Evolutionary conservation across 306 rosid genomes (phyloP).

Genomic region (Cucumis hystrix): DNA sequence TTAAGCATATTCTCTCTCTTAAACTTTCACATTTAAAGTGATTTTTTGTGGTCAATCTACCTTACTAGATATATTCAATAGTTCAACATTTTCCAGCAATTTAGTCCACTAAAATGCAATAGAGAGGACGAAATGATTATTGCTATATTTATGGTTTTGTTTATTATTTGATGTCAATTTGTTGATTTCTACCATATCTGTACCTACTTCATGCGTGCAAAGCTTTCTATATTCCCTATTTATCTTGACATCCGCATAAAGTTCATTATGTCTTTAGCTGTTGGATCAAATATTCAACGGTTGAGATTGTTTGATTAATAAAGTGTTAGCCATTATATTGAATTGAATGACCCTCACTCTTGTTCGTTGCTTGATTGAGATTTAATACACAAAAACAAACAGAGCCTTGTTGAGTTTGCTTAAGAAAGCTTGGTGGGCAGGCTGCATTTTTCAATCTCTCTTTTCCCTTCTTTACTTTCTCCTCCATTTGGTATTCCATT

Average conservation of each 20-base stretch:
- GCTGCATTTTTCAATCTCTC: conserved; percentile 13
- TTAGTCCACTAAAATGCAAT: conserved; percentile 1
- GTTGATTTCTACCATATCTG: background rate
- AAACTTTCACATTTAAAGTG: background rate
- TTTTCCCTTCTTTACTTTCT: background rate
- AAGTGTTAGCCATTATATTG: background rate
- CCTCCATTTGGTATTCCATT: background rate
- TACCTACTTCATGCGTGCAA: conserved; percentile 7
- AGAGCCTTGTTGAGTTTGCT: conserved; percentile 4
- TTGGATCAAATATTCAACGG: conserved; percentile 4
- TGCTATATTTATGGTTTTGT: conserved; percentile 4
- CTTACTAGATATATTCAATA: conserved; percentile 1
- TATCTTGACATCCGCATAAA: background rate
- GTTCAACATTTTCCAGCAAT: background rate
- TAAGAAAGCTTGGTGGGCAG: background rate
- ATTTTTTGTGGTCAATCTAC: background rate
- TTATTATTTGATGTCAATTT: conserved; percentile 1
- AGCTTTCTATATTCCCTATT: conserved; percentile 1
- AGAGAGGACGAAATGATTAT: conserved; percentile 7
- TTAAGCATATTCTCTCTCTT: background rate
- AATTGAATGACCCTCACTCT: conserved; percentile 7
- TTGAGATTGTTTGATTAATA: background rate
- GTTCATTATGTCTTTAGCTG: background rate
- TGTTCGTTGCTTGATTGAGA: conserved; percentile 7
- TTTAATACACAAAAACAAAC: background rate